A percentile compares a stretch with the other conserved stretches of the same genome.
Evolutionary conservation across 129 eudicot species (phyloP).

Genomic region (Arctium lappa): DNA sequence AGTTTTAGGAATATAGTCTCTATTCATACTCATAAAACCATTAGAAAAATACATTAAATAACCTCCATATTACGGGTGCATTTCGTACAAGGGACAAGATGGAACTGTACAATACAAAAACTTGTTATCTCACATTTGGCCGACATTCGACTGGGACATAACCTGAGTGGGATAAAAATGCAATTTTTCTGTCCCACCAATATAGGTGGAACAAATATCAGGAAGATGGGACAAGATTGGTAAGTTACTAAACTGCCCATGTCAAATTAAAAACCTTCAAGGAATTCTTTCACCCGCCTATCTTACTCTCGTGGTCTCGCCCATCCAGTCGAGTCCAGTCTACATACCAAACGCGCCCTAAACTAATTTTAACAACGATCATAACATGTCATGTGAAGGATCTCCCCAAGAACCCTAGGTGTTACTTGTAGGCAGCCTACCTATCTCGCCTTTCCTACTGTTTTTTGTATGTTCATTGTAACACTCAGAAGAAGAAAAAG

Average conservation of each 20-base stretch:
- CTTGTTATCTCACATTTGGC: neutral
- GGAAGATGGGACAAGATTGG: neutral
- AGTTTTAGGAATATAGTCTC: neutral
- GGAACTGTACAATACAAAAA: no score
- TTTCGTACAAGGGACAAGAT: neutral
- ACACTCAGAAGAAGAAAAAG: no score
- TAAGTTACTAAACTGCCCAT: neutral
- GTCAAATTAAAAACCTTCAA: neutral
- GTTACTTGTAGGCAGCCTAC: no score
- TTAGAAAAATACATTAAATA: neutral
- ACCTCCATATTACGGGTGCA: neutral
- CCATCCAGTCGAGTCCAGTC: no score
- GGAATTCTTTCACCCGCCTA: no score
- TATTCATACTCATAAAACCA: neutral
- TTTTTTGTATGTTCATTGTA: no score
- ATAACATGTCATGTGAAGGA: no score
- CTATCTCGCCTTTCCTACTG: no score
- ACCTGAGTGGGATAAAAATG: neutral
- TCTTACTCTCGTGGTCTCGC: no score
- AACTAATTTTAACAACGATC: no score
- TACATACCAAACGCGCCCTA: no score
- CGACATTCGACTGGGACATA: neutral
- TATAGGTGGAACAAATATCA: neutral
- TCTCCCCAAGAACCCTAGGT: no score
- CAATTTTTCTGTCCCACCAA: neutral